Evolutionary conservation across 2,329 filamentous ascomycete species (phyloP), one percentile per base, ranked within the genome.

Genomic region (Eutypella sp.): DNA sequence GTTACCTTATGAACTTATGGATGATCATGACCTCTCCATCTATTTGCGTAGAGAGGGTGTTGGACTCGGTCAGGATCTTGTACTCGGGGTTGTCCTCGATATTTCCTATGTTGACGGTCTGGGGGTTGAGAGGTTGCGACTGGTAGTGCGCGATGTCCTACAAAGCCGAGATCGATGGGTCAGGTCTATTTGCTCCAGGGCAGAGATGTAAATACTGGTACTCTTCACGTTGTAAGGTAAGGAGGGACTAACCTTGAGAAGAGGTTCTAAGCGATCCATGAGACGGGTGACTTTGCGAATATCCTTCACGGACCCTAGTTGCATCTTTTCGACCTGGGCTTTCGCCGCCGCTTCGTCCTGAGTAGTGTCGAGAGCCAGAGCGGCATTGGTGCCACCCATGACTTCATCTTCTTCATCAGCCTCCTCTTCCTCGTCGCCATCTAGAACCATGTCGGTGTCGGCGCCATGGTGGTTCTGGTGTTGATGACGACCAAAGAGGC

Each of bases 1-100:
- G 5, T 8, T 24, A 39, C 36, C 36, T 24, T 39, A 39, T 89
- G 66, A 89, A 95, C 69, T 99, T 99, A 75, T 99, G 93, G 19
- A 97, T 88, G 7, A 93, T 79, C 27, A 87, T 87, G 39, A 97
- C 87, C 66, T 97, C 92, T 62, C 88, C 89, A 56, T 96, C 91
- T 55, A 97, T 96, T 52, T 87, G 86, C 5, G 92, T 95, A 1
- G 93, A 95, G 7, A 95, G 77, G 20, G 85, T 87, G 63, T 96
- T 96, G 15, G 90, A 90, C 63, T 93, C 84, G 27, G 89, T 95
- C 47, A 96, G 71, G 29, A 96, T 81, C 65, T 89, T 83, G 67
- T 95, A 96, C 65, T 95, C 90, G 42, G 89, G 89, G 58, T 95
- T 90, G 61, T 95, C 89, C 67, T 96, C 90, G 58, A 95, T 84